Evolutionary conservation across 2,329 filamentous ascomycete species (phyloP), one percentile per base, ranked within the genome.

Genomic region (Pyrenochaeta sp.): DNA sequence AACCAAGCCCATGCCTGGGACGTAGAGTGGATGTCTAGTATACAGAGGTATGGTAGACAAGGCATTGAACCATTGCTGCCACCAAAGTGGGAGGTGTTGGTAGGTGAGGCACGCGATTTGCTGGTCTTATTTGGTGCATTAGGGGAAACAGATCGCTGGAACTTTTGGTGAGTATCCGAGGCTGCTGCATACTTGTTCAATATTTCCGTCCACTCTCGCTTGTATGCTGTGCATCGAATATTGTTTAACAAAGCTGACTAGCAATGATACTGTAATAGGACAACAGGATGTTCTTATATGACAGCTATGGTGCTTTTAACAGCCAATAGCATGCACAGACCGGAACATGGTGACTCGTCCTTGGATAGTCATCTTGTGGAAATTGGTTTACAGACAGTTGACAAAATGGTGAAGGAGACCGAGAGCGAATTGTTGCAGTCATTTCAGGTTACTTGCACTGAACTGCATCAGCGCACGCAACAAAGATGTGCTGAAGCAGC

Each of bases 301-400:
- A 59, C 66, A 42, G 64, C 59, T 44, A 59, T 67, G 61, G 28
- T 70, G 55, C 50, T 63, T 42, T 61, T 70, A 53, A 68, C 57
- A 34, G 58, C 58, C 45, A 70, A 70, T 58, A 61, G 44, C 57
- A 61, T 70, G 64, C 59, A 62, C 37, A 57, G 50, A 42, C 58
- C 66, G 45, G 39, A 56, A 39, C 59, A 67, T 52, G 52, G 50
- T 42, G 42, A 59, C n/a, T 37, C 65, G 34, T 54, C 53, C 42
- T 50, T 55, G 27, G 67, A 69, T 43, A 62, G 47, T 30, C 28
- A 59, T 42, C 56, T 66, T 7, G 63, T 62, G 50, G 63, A 69
- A 8, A 54, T 54, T 51, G 62, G 62, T 50, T 54, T 65, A 37
- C 52, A 47, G 34, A 62, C 47, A 40, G 22, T 65, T 50, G 56